These are phyloP conservation scores for Aegilops tauschii DNA, from an alignment of 176 grass and related monocot species.

Conservation along the genomic window DNA sequence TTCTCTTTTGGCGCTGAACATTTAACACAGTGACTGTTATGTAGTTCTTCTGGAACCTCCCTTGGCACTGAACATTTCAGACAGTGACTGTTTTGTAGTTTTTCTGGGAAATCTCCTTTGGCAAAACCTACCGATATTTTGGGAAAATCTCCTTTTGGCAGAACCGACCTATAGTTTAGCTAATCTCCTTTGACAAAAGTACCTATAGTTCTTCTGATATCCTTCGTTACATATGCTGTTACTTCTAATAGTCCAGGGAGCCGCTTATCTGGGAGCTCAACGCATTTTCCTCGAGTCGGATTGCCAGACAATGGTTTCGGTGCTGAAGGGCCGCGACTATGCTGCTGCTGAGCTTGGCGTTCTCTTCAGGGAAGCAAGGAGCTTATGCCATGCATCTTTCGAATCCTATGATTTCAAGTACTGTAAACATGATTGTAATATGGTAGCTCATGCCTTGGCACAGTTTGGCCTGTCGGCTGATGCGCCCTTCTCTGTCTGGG, in stretches of 20 bases:
- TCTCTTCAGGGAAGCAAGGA: too few species aligned
- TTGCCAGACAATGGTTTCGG: too few species aligned
- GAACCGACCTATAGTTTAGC: not conserved
- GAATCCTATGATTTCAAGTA: too few species aligned
- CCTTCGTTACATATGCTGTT: conserved; percentile 46
- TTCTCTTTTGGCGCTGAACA: conserved; percentile 52
- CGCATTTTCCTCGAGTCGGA: too few species aligned
- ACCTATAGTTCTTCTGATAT: conserved; percentile 41
- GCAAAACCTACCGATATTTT: not conserved
- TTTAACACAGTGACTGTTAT: not conserved
- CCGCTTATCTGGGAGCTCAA: too few species aligned
- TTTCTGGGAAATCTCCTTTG: conserved; percentile 23
- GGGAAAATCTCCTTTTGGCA: not conserved
- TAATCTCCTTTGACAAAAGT: not conserved
- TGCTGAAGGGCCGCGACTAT: too few species aligned
- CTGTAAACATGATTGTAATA: too few species aligned
- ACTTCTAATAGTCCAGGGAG: not conserved
- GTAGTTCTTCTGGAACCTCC: conserved; percentile 3
- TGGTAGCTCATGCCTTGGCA: too few species aligned
- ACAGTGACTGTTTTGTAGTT: not conserved
- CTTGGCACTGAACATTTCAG: conserved; percentile 32
- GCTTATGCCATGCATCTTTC: too few species aligned
- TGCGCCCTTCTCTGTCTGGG: too few species aligned
- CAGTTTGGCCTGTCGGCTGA: too few species aligned
- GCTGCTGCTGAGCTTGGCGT: too few species aligned